Percentiles rank a stretch among this genome's conserved stretches.
Evolutionary conservation across 164 flowering plant species (phyloP).

Genomic region (Magnolia sinica): DNA sequence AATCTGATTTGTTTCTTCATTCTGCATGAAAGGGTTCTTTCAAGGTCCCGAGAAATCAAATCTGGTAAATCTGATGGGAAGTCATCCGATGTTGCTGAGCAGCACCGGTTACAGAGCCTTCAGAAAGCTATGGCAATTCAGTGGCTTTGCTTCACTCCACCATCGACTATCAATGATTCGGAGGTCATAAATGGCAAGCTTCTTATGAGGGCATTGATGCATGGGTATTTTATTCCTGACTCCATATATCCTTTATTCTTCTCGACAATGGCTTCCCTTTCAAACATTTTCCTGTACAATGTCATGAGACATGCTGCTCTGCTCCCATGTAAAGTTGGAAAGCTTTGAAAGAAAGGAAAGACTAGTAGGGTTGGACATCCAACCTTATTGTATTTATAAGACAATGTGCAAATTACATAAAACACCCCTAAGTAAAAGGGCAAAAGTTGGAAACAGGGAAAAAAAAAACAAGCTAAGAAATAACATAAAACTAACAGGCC

Average conservation of each 20-base stretch:
- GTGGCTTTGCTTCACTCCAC: slow-evolving; percentile 99
- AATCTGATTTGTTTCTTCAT: neutral
- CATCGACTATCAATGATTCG: slow-evolving; percentile 67
- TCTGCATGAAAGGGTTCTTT: slow-evolving; percentile 57
- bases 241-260: too few relatives aligned
- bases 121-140: slow-evolving; percentile 88
- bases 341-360: too few relatives aligned
- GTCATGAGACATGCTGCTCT: neutral
- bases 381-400: too few relatives aligned
- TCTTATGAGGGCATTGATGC: slow-evolving; percentile 69
- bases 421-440: too few relatives aligned
- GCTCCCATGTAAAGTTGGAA: too few relatives aligned
- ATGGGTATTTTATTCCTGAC: slow-evolving; percentile 51
- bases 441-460: too few relatives aligned
- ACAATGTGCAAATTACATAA: too few relatives aligned
- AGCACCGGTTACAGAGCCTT: slow-evolving; percentile 76
- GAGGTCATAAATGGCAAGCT: slow-evolving; percentile 59
- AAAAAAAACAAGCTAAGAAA: too few relatives aligned
- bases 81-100: slow-evolving; percentile 73
- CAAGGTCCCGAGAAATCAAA: slow-evolving; percentile 79
- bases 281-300: neutral
- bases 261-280: neutral
- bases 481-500: too few relatives aligned
- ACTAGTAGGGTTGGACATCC: too few relatives aligned
- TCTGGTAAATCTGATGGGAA: slow-evolving; percentile 46